Evolutionary conservation across 768 basidiomycete genomes (phyloP).

Genomic region (Galerina marginata): DNA sequence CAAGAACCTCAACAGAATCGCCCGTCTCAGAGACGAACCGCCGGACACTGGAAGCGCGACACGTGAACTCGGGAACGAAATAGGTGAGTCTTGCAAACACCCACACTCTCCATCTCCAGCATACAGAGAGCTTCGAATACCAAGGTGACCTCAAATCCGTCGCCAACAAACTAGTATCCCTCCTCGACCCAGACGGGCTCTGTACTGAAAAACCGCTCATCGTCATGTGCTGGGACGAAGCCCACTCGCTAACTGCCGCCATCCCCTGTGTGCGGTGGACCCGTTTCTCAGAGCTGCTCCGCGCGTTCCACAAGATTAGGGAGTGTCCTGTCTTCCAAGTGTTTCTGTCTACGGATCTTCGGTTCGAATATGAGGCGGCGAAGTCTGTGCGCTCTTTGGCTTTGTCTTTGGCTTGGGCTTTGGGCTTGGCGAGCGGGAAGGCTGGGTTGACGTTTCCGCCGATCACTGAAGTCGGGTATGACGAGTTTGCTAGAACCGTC

Average conservation of each 20-base stretch:
- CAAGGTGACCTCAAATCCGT: not conserved
- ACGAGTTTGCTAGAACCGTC: conserved; percentile 24
- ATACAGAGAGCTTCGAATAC: not conserved
- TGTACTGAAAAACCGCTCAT: not conserved
- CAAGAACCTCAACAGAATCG: too few relatives aligned
- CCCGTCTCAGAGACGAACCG: too few relatives aligned
- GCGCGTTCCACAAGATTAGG: conserved; percentile 5
- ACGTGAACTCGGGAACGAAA: too few relatives aligned
- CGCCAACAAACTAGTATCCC: not conserved
- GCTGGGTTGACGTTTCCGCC: conserved; percentile 8
- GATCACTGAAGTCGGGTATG: conserved; percentile 27
- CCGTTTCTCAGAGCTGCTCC: not conserved
- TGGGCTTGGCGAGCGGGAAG: too few relatives aligned
- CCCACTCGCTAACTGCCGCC: not conserved
- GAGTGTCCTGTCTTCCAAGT: conserved; percentile 20
- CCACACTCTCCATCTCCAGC: too few relatives aligned
- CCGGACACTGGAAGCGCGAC: too few relatives aligned
- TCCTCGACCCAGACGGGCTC: not conserved
- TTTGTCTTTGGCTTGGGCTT: not conserved
- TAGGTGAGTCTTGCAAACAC: too few relatives aligned
- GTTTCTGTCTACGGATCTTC: conserved; percentile 27
- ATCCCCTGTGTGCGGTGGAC: not conserved
- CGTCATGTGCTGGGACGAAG: not conserved
- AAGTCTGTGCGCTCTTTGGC: too few relatives aligned
- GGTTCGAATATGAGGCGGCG: not conserved